These are phyloP conservation scores for Durusdinium trenchii DNA, from an alignment of 73 alveolate species.

Conservation along the genomic window DNA sequence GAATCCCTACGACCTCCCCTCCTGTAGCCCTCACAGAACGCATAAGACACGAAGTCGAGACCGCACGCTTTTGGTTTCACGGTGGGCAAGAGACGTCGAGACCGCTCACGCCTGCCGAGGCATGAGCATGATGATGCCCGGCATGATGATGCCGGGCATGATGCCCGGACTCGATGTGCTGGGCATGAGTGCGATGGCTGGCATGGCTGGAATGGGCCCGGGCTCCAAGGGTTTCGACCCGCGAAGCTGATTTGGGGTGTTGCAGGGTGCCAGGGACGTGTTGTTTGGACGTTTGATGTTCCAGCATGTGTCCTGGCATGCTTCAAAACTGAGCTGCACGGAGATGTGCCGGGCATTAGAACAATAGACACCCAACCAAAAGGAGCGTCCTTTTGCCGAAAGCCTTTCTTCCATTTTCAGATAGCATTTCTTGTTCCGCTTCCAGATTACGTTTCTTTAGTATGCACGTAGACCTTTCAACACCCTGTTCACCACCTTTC, in stretches of 20 bases:
- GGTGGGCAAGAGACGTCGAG: background rate
- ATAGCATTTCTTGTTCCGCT: too few species aligned
- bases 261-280: background rate
- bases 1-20: too few species aligned
- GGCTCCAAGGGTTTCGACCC: background rate
- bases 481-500: too few species aligned
- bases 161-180: background rate
- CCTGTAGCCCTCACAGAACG: too few species aligned
- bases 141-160: constrained; percentile 82
- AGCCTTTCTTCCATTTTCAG: too few species aligned
- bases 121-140: constrained; percentile 81
- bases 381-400: too few species aligned
- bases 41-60: background rate
- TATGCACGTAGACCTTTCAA: too few species aligned
- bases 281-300: background rate
- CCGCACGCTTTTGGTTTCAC: background rate
- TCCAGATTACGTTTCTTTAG: too few species aligned
- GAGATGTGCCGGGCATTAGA: too few species aligned
- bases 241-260: background rate
- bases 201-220: constrained; percentile 74
- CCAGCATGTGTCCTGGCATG: background rate
- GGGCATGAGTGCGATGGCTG: constrained; percentile 47
- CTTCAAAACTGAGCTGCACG: background rate
- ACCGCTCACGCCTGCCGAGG: background rate
- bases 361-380: too few species aligned